These are phyloP conservation scores for Hirschioporus abietinus DNA, from an alignment of 768 basidiomycete genomes.

Conservation along the genomic window DNA sequence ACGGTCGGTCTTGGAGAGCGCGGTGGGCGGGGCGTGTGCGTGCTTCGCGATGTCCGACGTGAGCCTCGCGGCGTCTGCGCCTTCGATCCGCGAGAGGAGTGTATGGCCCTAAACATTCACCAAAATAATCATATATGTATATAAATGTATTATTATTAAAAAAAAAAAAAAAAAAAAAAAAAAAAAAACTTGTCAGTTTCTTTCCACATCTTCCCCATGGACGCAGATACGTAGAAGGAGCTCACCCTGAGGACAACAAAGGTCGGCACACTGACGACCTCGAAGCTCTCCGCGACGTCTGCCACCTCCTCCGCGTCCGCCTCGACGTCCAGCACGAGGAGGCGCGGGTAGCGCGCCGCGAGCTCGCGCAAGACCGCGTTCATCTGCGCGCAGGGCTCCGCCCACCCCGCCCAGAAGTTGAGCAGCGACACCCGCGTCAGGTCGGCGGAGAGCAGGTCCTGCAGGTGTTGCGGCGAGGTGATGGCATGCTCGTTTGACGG, in stretches of 20 bases:
- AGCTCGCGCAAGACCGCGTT: constrained; percentile 73
- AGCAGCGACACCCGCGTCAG: constrained; percentile 78
- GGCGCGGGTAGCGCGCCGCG: constrained; percentile 59
- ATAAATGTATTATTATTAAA: too few species aligned
- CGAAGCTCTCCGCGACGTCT: constrained; percentile 90
- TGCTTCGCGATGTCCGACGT: constrained; percentile 58
- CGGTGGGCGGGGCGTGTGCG: constrained; percentile 28
- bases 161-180: not conserved
- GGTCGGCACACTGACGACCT: constrained; percentile 83
- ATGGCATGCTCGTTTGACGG: constrained; percentile 42
- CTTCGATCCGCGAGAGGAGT: constrained; percentile 70
- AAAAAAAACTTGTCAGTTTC: not conserved
- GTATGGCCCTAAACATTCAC: constrained; percentile 68
- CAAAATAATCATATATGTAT: constrained; percentile 1
- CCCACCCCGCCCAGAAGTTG: constrained; percentile 95
- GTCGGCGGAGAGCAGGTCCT: constrained; percentile 67
- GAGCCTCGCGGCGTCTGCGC: constrained; percentile 70
- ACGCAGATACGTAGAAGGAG: not conserved
- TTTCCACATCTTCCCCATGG: too few species aligned
- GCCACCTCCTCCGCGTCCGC: constrained; percentile 77
- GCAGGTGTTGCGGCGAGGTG: constrained; percentile 65
- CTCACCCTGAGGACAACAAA: constrained; percentile 75
- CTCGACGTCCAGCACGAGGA: constrained; percentile 78
- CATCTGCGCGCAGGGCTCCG: constrained; percentile 86
- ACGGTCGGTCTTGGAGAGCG: constrained; percentile 46